These are phyloP conservation scores for Penicillium herquei DNA, from an alignment of 495 filamentous ascomycete genomes.

Conservation along the genomic window DNA sequence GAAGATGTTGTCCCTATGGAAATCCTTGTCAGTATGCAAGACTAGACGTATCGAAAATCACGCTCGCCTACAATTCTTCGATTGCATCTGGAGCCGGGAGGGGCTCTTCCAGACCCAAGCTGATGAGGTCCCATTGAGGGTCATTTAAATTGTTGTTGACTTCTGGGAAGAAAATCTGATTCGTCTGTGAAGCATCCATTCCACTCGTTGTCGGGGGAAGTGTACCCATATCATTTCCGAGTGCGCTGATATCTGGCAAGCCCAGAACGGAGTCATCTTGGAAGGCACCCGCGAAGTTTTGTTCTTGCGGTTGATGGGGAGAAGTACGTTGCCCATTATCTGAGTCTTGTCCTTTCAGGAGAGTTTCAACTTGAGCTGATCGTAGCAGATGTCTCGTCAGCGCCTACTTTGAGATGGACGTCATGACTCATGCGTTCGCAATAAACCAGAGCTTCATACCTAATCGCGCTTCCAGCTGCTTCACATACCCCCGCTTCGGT, in stretches of 20 bases:
- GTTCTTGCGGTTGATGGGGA: constrained; percentile 21
- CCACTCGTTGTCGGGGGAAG: constrained; percentile 23
- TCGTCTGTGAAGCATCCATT: constrained; percentile 25
- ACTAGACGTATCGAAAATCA: not conserved
- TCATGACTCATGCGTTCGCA: not conserved
- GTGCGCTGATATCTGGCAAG: constrained; percentile 26
- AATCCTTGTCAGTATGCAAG: not conserved
- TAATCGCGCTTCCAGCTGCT: constrained; percentile 90
- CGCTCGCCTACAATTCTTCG: constrained; percentile 72
- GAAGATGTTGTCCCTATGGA: constrained; percentile 26
- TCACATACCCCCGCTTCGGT: constrained; percentile 97
- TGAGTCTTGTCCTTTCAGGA: constrained; percentile 66
- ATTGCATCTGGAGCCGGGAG: constrained; percentile 84
- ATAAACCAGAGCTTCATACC: constrained; percentile 51
- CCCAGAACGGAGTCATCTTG: constrained; percentile 22
- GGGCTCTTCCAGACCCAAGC: constrained; percentile 88
- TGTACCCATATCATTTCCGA: constrained; percentile 22
- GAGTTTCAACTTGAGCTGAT: constrained; percentile 89
- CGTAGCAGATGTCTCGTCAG: constrained; percentile 16
- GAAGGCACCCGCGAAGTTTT: constrained; percentile 23
- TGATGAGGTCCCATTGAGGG: constrained; percentile 89
- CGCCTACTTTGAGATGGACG: not conserved
- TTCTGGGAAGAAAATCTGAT: constrained; percentile 19
- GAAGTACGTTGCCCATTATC: constrained; percentile 19
- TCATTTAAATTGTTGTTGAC: constrained; percentile 32